phyloP scores from a whole-genome alignment of 192 early-diverging fungal genomes.

The Allomyces arbusculus region DNA sequence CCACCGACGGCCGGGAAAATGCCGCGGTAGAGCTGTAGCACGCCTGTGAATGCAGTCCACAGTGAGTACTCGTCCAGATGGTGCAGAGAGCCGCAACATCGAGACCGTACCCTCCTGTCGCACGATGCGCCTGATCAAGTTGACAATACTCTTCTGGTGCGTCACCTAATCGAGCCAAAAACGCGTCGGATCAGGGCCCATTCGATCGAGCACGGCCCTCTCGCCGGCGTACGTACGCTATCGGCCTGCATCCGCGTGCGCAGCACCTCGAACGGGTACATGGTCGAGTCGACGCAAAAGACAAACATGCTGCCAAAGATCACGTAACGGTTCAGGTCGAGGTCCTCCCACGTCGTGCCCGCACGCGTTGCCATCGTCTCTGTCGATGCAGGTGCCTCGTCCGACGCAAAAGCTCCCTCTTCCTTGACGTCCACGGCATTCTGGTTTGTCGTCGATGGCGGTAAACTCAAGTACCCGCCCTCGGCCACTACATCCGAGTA shows the following conservation, averaged over 20 bases:
- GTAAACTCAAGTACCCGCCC: no score
- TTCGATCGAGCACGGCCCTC: no score
- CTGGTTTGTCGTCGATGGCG: no score
- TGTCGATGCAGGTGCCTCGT: no score
- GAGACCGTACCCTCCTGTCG: not conserved
- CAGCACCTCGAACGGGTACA: conserved; percentile 26
- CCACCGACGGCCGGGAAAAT: not conserved
- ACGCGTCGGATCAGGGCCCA: no score
- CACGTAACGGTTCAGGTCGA: conserved; percentile 17
- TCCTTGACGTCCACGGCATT: no score
- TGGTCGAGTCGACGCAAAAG: conserved; percentile 15
- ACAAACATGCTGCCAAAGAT: conserved; percentile 21
- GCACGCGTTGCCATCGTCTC: no score
- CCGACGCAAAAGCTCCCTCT: no score
- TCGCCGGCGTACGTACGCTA: not conserved
- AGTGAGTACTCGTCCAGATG: no score
- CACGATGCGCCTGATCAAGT: not conserved
- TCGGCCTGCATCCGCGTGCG: conserved; percentile 23
- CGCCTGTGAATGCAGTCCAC: not conserved
- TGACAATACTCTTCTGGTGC: not conserved
- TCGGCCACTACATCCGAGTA: no score
- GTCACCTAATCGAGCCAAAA: not conserved
- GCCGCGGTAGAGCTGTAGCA: not conserved
- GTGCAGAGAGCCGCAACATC: no score
- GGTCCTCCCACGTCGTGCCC: conserved; percentile 7